Percentiles rank a stretch among this genome's conserved stretches.
These are phyloP conservation scores for Trypanosoma caninum DNA, from an alignment of 208 protist genomes.

Conservation along the genomic window DNA sequence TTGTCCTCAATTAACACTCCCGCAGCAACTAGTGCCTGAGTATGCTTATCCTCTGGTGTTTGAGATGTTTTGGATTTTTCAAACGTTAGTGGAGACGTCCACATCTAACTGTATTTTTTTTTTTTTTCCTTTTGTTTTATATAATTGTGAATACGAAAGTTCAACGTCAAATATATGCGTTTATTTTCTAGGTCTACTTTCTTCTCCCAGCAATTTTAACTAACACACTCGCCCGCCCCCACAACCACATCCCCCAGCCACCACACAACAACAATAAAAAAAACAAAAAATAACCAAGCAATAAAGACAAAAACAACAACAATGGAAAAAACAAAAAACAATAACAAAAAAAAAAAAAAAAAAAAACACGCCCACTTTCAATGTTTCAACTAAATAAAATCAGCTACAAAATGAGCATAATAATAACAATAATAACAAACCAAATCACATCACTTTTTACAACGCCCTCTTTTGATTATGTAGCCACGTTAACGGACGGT, in stretches of 20 bases:
- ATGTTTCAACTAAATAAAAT: too few species aligned
- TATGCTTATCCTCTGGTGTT: constrained; percentile 55
- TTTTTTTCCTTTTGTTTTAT: constrained; percentile 4
- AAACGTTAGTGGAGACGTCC: constrained; percentile 21
- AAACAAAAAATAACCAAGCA: constrained; percentile 1
- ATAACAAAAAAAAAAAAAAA: background rate
- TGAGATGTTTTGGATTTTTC: constrained; percentile 37
- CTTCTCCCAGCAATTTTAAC: background rate
- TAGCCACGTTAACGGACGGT: constrained; percentile 18
- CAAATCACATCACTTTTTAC: background rate
- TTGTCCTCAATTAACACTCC: constrained; percentile 79
- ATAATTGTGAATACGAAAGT: constrained; percentile 7
- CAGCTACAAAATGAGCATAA: background rate
- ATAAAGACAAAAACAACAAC: background rate
- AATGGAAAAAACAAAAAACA: background rate
- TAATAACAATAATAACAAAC: background rate
- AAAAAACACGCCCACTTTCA: background rate
- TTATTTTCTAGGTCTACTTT: too few species aligned
- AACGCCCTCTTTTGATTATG: background rate
- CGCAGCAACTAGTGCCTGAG: constrained; percentile 65
- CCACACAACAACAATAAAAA: constrained; percentile 9
- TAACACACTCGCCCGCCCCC: background rate
- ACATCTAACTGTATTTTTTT: constrained; percentile 12
- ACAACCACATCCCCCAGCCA: background rate
- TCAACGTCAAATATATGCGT: too few species aligned